A percentile compares a stretch with the other conserved stretches of the same genome.
Evolutionary conservation across 352 stramenopile genomes (phyloP).

Genomic region (Globisporangium paddicum): DNA sequence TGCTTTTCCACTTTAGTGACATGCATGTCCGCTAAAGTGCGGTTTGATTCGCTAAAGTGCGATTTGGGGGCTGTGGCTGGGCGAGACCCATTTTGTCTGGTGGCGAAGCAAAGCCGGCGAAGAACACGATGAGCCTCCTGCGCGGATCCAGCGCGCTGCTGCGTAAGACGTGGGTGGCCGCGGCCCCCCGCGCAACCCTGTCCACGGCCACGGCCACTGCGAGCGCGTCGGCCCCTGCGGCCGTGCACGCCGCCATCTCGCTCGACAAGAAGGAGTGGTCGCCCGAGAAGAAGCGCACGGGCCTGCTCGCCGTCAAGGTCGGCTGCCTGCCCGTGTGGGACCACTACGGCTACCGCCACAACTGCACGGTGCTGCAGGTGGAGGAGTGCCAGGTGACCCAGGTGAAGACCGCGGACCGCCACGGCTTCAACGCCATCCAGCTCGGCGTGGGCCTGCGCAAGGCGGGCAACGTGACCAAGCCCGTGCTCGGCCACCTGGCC

Average conservation of each 20-base stretch:
- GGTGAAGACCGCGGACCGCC: constrained; percentile 91
- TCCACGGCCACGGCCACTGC: constrained; percentile 8
- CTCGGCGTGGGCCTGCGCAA: constrained; percentile 96
- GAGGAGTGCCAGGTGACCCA: constrained; percentile 93
- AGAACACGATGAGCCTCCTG: constrained; percentile 17
- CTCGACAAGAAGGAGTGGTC: constrained; percentile 40
- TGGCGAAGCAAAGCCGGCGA: constrained; percentile 1
- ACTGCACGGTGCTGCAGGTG: constrained; percentile 93
- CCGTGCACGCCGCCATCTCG: constrained; percentile 7
- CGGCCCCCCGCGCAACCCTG: constrained; percentile 7
- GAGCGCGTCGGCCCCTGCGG: background rate
- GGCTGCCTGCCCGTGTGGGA: constrained; percentile 99
- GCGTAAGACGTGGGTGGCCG: constrained; percentile 11
- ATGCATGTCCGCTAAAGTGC: too few relatives aligned
- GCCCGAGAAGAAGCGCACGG: constrained; percentile 84
- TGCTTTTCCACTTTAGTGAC: too few relatives aligned
- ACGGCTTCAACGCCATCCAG: constrained; percentile 95
- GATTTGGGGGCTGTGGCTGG: background rate
- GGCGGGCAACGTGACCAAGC: constrained; percentile 93
- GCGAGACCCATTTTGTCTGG: background rate
- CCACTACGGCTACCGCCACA: constrained; percentile 94
- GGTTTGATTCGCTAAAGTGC: background rate
- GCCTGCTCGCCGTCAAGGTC: constrained; percentile 94
- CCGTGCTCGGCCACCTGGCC: constrained; percentile 88
- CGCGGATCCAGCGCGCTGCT: constrained; percentile 27